Conservation (phyloP, 441 rosid genomes). For the Arabidopsis lyrata region DNA sequence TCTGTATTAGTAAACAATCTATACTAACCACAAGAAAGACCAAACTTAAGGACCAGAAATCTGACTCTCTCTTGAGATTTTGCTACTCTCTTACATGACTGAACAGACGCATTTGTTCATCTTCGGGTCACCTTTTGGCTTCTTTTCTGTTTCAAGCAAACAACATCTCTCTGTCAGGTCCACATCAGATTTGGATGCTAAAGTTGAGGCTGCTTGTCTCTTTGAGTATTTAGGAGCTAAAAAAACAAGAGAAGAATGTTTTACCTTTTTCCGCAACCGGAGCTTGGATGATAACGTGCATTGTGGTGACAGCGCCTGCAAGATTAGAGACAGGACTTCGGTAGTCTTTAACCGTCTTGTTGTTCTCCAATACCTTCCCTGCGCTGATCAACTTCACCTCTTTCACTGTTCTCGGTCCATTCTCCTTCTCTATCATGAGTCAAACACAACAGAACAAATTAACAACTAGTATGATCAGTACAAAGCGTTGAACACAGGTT, state of each 20-base stretch:
- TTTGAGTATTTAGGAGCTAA: not conserved
- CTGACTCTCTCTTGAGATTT: slow-evolving; percentile 8
- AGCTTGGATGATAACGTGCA: slow-evolving; percentile 96
- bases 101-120: slow-evolving; percentile 84
- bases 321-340: slow-evolving; percentile 81
- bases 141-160: slow-evolving; percentile 70
- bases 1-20: slow-evolving; percentile 44
- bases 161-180: slow-evolving; percentile 30
- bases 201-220: slow-evolving; percentile 28
- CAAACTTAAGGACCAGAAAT: slow-evolving; percentile 28
- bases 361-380: slow-evolving; percentile 92
- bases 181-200: slow-evolving; percentile 19
- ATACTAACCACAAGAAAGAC: slow-evolving; percentile 35
- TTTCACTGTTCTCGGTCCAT: slow-evolving; percentile 88
- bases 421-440: slow-evolving; percentile 68
- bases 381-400: slow-evolving; percentile 94
- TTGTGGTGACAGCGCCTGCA: slow-evolving; percentile 89
- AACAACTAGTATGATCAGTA: slow-evolving; percentile 18
- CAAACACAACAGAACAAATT: slow-evolving; percentile 26
- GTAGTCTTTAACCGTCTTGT: slow-evolving; percentile 80
- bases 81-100: slow-evolving; percentile 60
- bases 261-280: slow-evolving; percentile 75
- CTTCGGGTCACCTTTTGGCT: slow-evolving; percentile 57
- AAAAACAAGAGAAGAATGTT: not conserved
- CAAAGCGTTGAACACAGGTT: not conserved